Evolutionary conservation across 257 asterid species (phyloP), one percentile per base, ranked within the genome.

Genomic region (Cordia subcordata): DNA sequence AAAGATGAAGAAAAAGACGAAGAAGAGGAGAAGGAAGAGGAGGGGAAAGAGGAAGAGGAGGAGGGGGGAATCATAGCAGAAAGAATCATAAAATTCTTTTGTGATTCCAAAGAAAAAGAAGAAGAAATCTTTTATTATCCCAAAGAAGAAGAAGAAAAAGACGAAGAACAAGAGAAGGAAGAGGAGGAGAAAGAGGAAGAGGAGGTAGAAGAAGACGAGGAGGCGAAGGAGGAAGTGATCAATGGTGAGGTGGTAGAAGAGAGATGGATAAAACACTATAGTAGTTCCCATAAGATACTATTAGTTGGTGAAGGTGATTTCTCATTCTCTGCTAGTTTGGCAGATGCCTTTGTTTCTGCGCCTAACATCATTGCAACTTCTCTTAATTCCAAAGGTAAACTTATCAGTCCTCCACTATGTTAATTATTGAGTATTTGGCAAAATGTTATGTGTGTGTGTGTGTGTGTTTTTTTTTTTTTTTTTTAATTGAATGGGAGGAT

Each of bases 221-320:
- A n/a, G n/a, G n/a, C n/a, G n/a, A n/a, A 23, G 22, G 15, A 19
- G 22, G 21, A 14, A 47, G 5, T 47, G 32, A 44, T 22, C 17
- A 8, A 27, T 3, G 35, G 35, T 1, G 6, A 1, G 6, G 35
- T 1, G 35, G 49, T 5, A 38, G 37, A 13, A 27, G 74, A 62
- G 56, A 69, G 50, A 32, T 62, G 75, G 67, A 63, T 77, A 4
- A 73, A 53, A 20, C 75, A 77, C 44, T 81, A 81, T 59, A 66
- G 75, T 42, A 75, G 64, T 56, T 11, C 5, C 53, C 80, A 81
- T n/a, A 32, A 40, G 45, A 75, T 75, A 52, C 33, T 81, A 45
- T 55, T 81, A 12, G 84, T 78, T 11, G 89, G 84, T 19, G 89
- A 79, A 15, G 89, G 83, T 11, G 85, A 82, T 59, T 82, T 82